Evolutionary conservation across 345 rosid genomes (phyloP).

Genomic region (Salix udensis): DNA sequence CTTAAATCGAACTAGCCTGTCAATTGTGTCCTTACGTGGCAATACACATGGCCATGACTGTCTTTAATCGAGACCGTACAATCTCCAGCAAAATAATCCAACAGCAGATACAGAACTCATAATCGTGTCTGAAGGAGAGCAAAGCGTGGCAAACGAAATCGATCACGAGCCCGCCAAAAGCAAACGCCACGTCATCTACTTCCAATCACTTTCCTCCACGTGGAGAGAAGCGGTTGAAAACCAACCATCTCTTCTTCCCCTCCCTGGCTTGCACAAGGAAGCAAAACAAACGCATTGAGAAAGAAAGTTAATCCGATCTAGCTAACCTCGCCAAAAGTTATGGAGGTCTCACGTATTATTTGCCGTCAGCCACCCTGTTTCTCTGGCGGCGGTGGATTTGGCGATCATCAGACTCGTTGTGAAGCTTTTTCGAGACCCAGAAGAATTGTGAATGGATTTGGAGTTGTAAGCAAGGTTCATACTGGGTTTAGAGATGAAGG

Average conservation of each 20-base stretch:
- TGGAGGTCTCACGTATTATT: slow-evolving; percentile 23
- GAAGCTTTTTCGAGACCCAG: neutral
- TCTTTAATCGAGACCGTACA: neutral
- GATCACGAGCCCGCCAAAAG: slow-evolving; percentile 18
- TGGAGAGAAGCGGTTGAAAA: neutral
- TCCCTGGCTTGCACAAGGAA: neutral
- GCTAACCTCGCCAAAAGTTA: neutral
- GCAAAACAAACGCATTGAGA: neutral
- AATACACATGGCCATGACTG: slow-evolving; percentile 15
- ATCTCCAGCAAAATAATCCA: neutral
- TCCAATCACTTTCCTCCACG: slow-evolving; percentile 7
- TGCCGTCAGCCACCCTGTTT: slow-evolving; percentile 27
- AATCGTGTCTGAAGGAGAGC: slow-evolving; percentile 24
- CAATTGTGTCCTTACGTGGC: neutral
- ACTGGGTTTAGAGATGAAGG: slow-evolving; percentile 39
- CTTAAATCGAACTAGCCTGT: neutral
- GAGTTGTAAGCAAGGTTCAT: neutral
- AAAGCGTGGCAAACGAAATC: slow-evolving; percentile 32
- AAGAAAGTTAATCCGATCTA: neutral
- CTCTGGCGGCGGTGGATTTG: neutral
- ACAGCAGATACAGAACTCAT: neutral
- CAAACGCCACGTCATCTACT: slow-evolving; percentile 25
- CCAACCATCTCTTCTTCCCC: neutral
- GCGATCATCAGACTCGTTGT: neutral
- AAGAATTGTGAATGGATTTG: neutral